Percentiles rank a stretch among this genome's conserved stretches.
Conservation (phyloP, 1,139 yeast species). For the Pichia kudriavzevii region DNA sequence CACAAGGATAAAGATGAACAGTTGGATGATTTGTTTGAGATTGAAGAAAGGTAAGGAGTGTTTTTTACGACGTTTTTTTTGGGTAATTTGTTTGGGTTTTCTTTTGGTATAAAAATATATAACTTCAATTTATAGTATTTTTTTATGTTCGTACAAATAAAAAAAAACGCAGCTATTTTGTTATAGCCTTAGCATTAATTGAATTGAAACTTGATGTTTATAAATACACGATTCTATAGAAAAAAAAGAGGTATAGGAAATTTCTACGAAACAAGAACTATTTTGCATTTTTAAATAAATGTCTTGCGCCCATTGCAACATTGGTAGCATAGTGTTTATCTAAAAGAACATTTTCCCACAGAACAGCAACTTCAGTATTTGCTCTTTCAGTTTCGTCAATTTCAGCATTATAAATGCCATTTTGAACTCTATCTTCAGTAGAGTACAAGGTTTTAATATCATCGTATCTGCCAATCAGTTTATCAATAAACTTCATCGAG, state of each 20-base stretch:
- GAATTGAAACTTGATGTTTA: no score
- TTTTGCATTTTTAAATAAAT: constrained; percentile 30
- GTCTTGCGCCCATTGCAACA: constrained; percentile 51
- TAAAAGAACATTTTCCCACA: constrained; percentile 79
- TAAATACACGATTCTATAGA: no score
- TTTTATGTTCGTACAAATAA: no score
- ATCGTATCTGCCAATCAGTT: constrained; percentile 61
- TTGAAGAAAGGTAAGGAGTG: constrained; percentile 13
- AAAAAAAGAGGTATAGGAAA: neutral
- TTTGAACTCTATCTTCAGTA: constrained; percentile 80
- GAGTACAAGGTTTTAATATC: constrained; percentile 69
- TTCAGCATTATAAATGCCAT: constrained; percentile 65
- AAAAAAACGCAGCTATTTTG: no score
- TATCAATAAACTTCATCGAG: constrained; percentile 65
- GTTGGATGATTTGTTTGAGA: constrained; percentile 16
- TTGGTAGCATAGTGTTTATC: constrained; percentile 77
- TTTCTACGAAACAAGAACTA: neutral
- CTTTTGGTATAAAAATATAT: no score
- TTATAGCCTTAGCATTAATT: no score
- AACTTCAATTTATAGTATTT: no score
- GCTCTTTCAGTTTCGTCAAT: constrained; percentile 64
- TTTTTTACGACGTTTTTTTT: no score
- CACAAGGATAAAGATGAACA: neutral
- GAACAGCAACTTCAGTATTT: constrained; percentile 79
- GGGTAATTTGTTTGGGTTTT: no score